These are phyloP conservation scores for Teratosphaeria destructans DNA, from an alignment of 2,329 filamentous ascomycete species.

Conservation along the genomic window DNA sequence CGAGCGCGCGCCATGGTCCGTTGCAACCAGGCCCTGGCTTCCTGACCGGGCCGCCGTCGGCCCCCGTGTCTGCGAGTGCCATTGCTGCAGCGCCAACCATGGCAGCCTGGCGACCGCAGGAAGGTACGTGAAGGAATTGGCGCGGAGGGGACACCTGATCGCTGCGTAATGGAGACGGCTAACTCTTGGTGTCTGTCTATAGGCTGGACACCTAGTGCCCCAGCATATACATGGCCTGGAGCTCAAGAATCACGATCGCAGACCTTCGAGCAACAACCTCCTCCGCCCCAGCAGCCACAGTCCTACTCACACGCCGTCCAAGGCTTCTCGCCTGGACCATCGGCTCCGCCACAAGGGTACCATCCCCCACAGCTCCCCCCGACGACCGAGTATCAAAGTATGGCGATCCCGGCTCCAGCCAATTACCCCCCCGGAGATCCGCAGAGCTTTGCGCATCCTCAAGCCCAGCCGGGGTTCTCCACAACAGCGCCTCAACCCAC, in stretches of 20 bases:
- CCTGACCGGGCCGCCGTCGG: slow-evolving; percentile 6
- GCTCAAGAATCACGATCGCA: slow-evolving; percentile 14
- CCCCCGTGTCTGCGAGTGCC: slow-evolving; percentile 4
- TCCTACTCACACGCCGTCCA: slow-evolving; percentile 6
- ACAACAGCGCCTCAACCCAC: not conserved
- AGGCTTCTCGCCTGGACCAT: slow-evolving; percentile 3
- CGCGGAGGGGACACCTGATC: slow-evolving; percentile 3
- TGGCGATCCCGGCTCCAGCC: slow-evolving; percentile 3
- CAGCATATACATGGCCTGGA: slow-evolving; percentile 15
- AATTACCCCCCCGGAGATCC: not conserved
- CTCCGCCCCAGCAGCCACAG: slow-evolving; percentile 1
- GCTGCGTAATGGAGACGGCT: slow-evolving; percentile 8
- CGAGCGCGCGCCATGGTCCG: slow-evolving; percentile 16
- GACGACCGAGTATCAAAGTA: slow-evolving; percentile 10
- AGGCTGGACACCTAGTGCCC: slow-evolving; percentile 13
- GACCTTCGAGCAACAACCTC: slow-evolving; percentile 12
- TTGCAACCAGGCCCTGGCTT: slow-evolving; percentile 17
- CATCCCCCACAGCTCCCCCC: slow-evolving; percentile 8
- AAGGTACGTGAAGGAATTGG: slow-evolving; percentile 8
- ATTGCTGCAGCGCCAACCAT: slow-evolving; percentile 11
- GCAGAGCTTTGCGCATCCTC: not conserved
- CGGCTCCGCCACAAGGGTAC: slow-evolving; percentile 7
- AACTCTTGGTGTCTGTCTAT: slow-evolving; percentile 2
- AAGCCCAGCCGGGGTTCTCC: not conserved
- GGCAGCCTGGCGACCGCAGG: slow-evolving; percentile 21